phyloP scores from a whole-genome alignment of 1,139 yeast species.

The Geotrichum bryndzae region DNA sequence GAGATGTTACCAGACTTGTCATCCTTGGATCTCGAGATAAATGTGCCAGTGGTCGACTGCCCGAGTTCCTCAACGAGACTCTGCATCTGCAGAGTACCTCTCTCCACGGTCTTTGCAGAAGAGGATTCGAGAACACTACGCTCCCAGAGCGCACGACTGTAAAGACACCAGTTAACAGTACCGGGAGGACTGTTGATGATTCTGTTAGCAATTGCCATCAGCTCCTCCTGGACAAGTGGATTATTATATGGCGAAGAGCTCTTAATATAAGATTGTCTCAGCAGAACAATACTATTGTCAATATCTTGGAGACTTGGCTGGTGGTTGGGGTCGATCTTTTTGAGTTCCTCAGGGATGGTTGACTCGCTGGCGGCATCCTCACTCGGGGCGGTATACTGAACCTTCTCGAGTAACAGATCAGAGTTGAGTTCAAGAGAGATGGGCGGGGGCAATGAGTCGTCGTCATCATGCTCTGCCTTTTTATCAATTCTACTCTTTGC shows the following conservation, averaged over 20 bases:
- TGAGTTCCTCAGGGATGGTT: constrained; percentile 50
- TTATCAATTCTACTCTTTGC: constrained; percentile 51
- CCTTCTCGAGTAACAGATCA: constrained; percentile 73
- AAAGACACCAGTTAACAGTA: constrained; percentile 67
- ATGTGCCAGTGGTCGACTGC: constrained; percentile 49
- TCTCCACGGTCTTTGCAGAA: constrained; percentile 80
- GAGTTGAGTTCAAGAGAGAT: constrained; percentile 57
- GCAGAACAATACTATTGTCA: constrained; percentile 66
- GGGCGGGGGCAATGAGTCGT: constrained; percentile 24
- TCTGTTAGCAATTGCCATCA: constrained; percentile 67
- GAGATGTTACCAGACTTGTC: constrained; percentile 26
- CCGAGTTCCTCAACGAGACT: constrained; percentile 88
- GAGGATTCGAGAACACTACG: constrained; percentile 77
- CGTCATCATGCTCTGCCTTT: constrained; percentile 26
- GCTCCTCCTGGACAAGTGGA: constrained; percentile 72
- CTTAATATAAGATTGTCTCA: constrained; percentile 58
- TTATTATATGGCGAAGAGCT: constrained; percentile 69
- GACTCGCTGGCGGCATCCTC: constrained; percentile 41
- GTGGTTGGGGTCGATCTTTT: constrained; percentile 64
- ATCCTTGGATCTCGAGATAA: constrained; percentile 48
- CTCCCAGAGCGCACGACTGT: constrained; percentile 83
- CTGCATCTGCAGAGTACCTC: constrained; percentile 91
- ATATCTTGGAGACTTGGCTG: constrained; percentile 69
- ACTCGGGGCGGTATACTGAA: constrained; percentile 40
- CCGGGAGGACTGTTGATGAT: constrained; percentile 50